phyloP scores from a whole-genome alignment of 176 grass and related monocot genomes.

The Rhynchospora breviuscula region DNA sequence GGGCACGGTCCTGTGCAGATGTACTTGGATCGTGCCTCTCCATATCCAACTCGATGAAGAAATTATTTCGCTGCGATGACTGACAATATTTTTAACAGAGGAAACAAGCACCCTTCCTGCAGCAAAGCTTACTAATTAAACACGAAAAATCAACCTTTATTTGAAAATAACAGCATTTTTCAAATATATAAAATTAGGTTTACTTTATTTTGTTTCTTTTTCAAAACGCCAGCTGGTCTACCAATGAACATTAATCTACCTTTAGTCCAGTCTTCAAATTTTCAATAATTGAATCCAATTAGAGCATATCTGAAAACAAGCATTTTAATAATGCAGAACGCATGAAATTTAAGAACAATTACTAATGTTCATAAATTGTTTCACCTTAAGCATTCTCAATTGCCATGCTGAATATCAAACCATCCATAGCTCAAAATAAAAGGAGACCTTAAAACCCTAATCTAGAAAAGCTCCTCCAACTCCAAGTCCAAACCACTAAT shows the following conservation, averaged over 20 bases:
- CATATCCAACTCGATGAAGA: no score
- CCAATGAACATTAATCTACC: no score
- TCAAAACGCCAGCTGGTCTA: no score
- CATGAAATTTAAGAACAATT: neutral
- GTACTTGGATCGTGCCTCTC: no score
- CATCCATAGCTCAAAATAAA: neutral
- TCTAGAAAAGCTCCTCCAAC: neutral
- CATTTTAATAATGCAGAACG: neutral
- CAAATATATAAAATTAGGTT: neutral
- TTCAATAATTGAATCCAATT: neutral
- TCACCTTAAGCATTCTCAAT: neutral
- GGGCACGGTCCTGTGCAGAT: no score
- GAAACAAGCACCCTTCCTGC: neutral
- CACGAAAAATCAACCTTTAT: neutral
- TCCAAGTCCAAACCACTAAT: neutral
- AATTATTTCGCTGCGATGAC: no score
- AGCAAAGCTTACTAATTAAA: neutral
- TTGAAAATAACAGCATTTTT: neutral
- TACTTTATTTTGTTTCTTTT: neutral
- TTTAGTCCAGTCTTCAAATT: neutral
- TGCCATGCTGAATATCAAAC: neutral
- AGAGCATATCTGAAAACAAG: neutral
- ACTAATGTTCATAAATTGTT: neutral
- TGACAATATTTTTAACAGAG: no score
- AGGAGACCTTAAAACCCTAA: constrained; percentile 12